phyloP scores from a whole-genome alignment of 2,329 filamentous ascomycete species.

The Stylonectria norvegica region DNA sequence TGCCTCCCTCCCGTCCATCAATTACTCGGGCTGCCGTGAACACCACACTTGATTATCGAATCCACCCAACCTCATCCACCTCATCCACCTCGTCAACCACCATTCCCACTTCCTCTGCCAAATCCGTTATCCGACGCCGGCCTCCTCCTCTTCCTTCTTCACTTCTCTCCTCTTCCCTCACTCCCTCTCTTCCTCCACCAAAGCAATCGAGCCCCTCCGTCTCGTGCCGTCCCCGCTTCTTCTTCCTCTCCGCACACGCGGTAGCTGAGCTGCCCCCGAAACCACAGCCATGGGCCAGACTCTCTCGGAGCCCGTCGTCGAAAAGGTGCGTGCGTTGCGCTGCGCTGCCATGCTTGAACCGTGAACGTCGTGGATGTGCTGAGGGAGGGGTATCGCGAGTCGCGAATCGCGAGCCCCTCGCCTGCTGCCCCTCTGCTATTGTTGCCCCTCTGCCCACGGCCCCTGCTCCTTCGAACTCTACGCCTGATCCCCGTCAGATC shows the following conservation, averaged over 20 bases:
- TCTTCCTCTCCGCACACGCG: constrained; percentile 11
- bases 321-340: constrained; percentile 92
- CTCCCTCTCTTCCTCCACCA: constrained; percentile 6
- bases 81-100: too few relatives aligned
- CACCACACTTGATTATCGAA: too few relatives aligned
- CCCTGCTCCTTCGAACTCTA: too few relatives aligned
- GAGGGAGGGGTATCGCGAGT: constrained; percentile 23
- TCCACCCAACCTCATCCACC: too few relatives aligned
- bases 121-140: constrained; percentile 19
- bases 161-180: constrained; percentile 14
- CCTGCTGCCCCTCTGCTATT: constrained; percentile 1
- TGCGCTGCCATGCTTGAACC: constrained; percentile 10
- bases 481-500: too few relatives aligned
- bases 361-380: too few relatives aligned
- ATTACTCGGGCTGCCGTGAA: too few relatives aligned
- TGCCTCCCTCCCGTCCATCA: too few relatives aligned
- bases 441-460: constrained; percentile 6
- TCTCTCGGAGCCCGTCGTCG: constrained; percentile 96
- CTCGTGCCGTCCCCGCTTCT: constrained; percentile 4
- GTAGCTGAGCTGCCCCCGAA: background rate
- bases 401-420: constrained; percentile 25
- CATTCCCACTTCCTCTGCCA: constrained; percentile 17
- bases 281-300: constrained; percentile 83
- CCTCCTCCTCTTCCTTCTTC: constrained; percentile 12
- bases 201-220: background rate